Conservation (phyloP, 441 rosid species). For the Populus hybrid region DNA sequence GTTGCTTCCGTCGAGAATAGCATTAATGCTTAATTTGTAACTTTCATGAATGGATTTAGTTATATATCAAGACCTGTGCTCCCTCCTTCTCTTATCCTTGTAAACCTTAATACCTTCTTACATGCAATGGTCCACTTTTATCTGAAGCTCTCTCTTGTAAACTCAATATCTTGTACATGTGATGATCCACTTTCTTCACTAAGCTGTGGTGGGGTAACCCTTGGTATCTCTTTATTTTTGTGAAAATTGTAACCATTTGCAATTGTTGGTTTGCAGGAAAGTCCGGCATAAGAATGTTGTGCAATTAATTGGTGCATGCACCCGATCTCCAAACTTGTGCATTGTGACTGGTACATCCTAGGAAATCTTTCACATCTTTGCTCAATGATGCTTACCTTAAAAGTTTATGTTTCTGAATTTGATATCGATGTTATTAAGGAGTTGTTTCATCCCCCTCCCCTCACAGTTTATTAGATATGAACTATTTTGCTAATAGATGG, state of each 20-base stretch:
- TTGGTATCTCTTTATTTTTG: not conserved
- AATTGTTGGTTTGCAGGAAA: constrained; percentile 54
- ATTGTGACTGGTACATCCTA: constrained; percentile 71
- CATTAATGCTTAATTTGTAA: not conserved
- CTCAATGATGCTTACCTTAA: not conserved
- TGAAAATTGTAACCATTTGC: not conserved
- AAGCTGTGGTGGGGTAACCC: not conserved
- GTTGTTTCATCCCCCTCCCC: not conserved
- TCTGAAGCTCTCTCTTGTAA: not conserved
- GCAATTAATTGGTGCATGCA: constrained; percentile 95
- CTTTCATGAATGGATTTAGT: not conserved
- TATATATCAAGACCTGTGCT: not conserved
- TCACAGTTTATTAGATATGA: not conserved
- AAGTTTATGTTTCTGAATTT: not conserved
- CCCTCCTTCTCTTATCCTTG: not conserved
- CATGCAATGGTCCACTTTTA: not conserved
- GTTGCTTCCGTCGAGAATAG: not conserved
- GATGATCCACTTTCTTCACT: not conserved
- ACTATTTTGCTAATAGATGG: not conserved
- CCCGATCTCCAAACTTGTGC: constrained; percentile 78
- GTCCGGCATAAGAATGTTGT: constrained; percentile 95
- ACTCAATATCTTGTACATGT: not conserved
- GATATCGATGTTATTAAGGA: not conserved
- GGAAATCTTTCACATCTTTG: not conserved
- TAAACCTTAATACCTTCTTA: not conserved